Base-by-base conservation (phyloP, 495 filamentous ascomycete species). In the Xylona heveae region DNA sequence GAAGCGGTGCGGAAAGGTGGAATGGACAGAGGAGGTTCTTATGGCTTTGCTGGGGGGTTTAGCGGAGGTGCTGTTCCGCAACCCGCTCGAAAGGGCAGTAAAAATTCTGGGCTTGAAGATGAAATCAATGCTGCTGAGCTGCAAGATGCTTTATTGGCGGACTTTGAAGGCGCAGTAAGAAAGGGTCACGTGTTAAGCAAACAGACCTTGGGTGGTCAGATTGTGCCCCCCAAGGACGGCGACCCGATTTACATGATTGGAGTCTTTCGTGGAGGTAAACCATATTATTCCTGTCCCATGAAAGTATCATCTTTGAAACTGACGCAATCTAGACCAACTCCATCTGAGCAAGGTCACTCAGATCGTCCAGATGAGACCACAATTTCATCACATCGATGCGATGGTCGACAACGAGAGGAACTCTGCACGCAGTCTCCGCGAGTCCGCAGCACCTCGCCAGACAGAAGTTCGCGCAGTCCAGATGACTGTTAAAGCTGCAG, bases 351-450 rank as follows among this genome's bases (percentile, higher is more conserved):
- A 64, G 4, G 57, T 82, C 27, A 58, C 64, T 16, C 69, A 71
- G 0, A 66, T 79, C 12, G 72, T 76, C 9, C 74, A 81, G 47
- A 54, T 84, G 41, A 66, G 74, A 3, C 73, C 78, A 3, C 71
- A 82, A 39, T 66, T 78, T 38, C 68, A 75, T 41, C 76, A 84
- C 45, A 43, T 83, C 16, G 78, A 83, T 47, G 77, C 78, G 0
- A 31, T 64, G 26, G 52, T 63, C 23, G 73, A 78, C 50, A 33
- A 50, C 1, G 46, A 54, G 8, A 53, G 47, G 13, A 28, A 36
- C 9, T 28, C 38, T 8, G 34, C 41, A 23, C 44, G 48, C 14
- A 32, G 42, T 14, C 54, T 63, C 35, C 50, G 52, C 5, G 48
- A 65, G 4, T 44, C 45, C 3, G 42, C 44, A 3, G 50, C 61